Evolutionary conservation across 192 early-diverging fungal genomes (phyloP).

Genomic region (Irineochytrium annulatum): DNA sequence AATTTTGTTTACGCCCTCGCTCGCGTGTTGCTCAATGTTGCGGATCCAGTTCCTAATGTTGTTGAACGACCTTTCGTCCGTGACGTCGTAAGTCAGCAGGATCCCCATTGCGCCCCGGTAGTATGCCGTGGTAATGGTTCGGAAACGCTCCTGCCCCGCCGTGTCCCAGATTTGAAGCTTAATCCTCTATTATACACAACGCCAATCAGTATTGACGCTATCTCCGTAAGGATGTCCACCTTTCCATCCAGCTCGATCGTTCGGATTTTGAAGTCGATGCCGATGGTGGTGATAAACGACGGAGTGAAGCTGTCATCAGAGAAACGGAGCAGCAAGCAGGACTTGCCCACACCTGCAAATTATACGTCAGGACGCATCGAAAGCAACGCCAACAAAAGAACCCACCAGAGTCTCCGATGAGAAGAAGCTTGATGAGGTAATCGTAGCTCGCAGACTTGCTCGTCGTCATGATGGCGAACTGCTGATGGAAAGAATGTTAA

Average conservation of each 20-base stretch:
- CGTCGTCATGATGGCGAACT: constrained; percentile 56
- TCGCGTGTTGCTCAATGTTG: constrained; percentile 99
- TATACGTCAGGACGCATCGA: background rate
- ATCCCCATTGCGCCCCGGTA: constrained; percentile 99
- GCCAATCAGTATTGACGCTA: no score
- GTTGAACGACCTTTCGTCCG: constrained; percentile 96
- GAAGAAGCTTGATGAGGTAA: constrained; percentile 97
- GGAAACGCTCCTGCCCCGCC: constrained; percentile 97
- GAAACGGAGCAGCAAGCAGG: constrained; percentile 93
- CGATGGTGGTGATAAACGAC: constrained; percentile 99
- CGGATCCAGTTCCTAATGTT: constrained; percentile 99
- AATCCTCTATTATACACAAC: no score
- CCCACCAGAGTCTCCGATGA: constrained; percentile 97
- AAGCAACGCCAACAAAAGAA: constrained; percentile 5
- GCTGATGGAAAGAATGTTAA: no score
- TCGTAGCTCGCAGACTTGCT: constrained; percentile 95
- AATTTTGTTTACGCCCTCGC: constrained; percentile 98
- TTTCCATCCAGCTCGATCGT: constrained; percentile 98
- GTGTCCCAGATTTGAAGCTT: constrained; percentile 99
- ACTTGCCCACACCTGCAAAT: constrained; percentile 86
- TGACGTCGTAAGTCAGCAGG: constrained; percentile 95
- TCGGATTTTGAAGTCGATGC: constrained; percentile 99
- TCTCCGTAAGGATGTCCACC: no score
- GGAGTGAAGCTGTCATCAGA: constrained; percentile 99
- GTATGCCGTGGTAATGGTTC: constrained; percentile 95